phyloP scores from a whole-genome alignment of 2,329 filamentous ascomycete species.

The Diaporthe citrichinensis region DNA sequence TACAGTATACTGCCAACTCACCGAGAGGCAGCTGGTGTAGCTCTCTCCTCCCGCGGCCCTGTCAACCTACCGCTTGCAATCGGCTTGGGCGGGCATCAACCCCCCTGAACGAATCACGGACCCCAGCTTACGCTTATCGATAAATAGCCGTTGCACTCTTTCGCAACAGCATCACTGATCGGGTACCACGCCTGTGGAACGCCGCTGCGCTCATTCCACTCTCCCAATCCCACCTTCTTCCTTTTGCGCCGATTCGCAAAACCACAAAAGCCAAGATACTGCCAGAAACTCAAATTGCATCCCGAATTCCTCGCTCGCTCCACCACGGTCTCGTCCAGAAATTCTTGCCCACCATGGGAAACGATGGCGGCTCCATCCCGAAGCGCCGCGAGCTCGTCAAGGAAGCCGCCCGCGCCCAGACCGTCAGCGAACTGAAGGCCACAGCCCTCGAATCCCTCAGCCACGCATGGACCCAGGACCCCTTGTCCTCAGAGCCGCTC shows the following conservation, averaged over 20 bases:
- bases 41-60: conserved; percentile 9
- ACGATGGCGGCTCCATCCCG: conserved; percentile 97
- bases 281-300: not conserved
- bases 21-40: conserved; percentile 23
- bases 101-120: conserved; percentile 15
- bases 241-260: conserved; percentile 38
- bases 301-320: too few relatives aligned
- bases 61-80: conserved; percentile 10
- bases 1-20: conserved; percentile 21
- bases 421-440: conserved; percentile 89
- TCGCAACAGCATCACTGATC: not conserved
- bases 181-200: not conserved
- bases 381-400: conserved; percentile 97
- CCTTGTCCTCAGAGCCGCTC: conserved; percentile 84
- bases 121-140: conserved; percentile 27
- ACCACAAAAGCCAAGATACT: not conserved
- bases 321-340: not conserved
- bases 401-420: conserved; percentile 86
- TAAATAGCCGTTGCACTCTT: not conserved
- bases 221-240: not conserved
- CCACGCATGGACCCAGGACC: conserved; percentile 90
- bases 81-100: conserved; percentile 4
- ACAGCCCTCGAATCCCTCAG: conserved; percentile 86
- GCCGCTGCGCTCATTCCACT: not conserved
- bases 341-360: conserved; percentile 77